Evolutionary conservation across 495 filamentous ascomycete species (phyloP).

Genomic region (Trichocladium uniseriatum): DNA sequence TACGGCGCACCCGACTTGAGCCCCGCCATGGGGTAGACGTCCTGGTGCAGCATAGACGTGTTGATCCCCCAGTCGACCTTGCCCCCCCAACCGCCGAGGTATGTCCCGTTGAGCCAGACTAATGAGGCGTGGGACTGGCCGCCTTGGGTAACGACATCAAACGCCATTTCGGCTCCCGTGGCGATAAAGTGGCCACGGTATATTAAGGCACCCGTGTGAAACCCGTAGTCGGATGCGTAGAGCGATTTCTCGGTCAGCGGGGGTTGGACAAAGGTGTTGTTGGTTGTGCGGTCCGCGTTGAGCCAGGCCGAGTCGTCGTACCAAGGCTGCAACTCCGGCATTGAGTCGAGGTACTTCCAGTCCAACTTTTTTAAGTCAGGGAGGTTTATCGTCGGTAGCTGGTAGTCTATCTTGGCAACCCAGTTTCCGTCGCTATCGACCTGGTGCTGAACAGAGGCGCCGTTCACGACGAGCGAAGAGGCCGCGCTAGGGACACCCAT

Average conservation of each 20-base stretch:
- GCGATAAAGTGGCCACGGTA: slow-evolving; percentile 67
- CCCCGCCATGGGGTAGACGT: slow-evolving; percentile 48
- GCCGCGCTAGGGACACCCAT: slow-evolving; percentile 46
- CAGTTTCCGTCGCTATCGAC: slow-evolving; percentile 45
- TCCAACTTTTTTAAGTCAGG: slow-evolving; percentile 47
- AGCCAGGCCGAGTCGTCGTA: slow-evolving; percentile 66
- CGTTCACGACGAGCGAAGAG: slow-evolving; percentile 54
- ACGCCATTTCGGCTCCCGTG: slow-evolving; percentile 47
- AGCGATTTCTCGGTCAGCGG: slow-evolving; percentile 55
- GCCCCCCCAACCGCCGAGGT: slow-evolving; percentile 51
- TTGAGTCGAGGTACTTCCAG: slow-evolving; percentile 62
- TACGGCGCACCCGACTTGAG: slow-evolving; percentile 47
- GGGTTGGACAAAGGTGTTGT: slow-evolving; percentile 43
- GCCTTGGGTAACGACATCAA: slow-evolving; percentile 53
- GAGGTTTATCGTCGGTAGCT: slow-evolving; percentile 42
- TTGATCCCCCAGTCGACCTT: slow-evolving; percentile 19
- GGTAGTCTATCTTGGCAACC: slow-evolving; percentile 43
- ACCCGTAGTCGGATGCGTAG: slow-evolving; percentile 67
- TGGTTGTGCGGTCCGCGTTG: slow-evolving; percentile 43
- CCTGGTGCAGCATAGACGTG: slow-evolving; percentile 34
- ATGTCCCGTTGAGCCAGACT: slow-evolving; percentile 47
- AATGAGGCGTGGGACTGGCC: slow-evolving; percentile 51
- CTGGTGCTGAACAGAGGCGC: slow-evolving; percentile 29
- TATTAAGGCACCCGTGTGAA: slow-evolving; percentile 56
- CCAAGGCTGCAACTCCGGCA: slow-evolving; percentile 54